Evolutionary conservation across 2,329 filamentous ascomycete genomes (phyloP), one percentile per base, ranked within the genome.

Genomic region (Exophiala alcalophila): DNA sequence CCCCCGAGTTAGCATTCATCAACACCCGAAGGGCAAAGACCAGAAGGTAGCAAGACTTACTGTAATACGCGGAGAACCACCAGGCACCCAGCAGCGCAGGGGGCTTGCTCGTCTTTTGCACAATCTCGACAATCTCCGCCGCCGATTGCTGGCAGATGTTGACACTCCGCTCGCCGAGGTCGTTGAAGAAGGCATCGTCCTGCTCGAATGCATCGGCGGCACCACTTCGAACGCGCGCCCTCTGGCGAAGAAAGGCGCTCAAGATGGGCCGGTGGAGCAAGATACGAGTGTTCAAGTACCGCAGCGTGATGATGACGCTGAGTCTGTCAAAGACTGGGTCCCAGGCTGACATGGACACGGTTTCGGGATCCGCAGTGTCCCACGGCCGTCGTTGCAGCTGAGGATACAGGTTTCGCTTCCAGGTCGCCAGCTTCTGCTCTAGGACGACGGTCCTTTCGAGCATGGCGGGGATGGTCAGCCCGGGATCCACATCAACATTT

Each of bases 51-150:
- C n/a, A n/a, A n/a, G n/a, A 12, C 44, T 44, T 43, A 55, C 52
- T 60, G 46, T 68, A 69, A 42, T 68, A 68, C 6, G 68, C 51
- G 14, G 60, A 59, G 45, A 65, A 69, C 63, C 65, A 68, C 65
- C 65, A 68, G 4, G 65, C 65, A 2, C 65, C 66, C 3, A 68
- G 54, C 2, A 64, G 47, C 16, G 57, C 47, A 15, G 47, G 34
- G 12, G 41, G 46, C 39, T 47, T 36, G n/a, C 43, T 45, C 2
- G 48, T 46, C 3, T 51, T 49, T 20, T 39, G 34, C 2, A 64
- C 46, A 29, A 61, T 58, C 15, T 59, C 53, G 28, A 69, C 62
- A 9, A 66, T 66, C 19, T 57, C 52, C 28, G 59, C 58, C 8
- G 66, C 62, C 2, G 57, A 57, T 32, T 61, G 50, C 5, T 55